Conservation (phyloP, 1,139 yeast genomes). For the Blastobotrys arbuscula region DNA sequence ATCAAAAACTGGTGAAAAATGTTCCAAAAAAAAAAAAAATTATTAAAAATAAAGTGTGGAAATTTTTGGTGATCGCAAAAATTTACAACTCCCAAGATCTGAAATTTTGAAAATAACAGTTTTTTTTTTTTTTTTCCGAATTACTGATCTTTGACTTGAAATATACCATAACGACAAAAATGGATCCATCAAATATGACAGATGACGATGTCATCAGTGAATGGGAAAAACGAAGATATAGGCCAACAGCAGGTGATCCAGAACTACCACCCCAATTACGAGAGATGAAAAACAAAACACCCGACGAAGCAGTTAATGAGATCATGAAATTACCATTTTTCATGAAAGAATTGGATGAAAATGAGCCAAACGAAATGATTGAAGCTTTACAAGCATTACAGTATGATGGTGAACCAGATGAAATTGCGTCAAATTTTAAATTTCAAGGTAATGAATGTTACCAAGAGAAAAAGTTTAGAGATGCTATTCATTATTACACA, state of each 20-base stretch:
- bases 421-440: conserved; percentile 82
- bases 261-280: conserved; percentile 77
- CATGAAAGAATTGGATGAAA: conserved; percentile 83
- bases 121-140: neutral
- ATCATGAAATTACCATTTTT: conserved; percentile 85
- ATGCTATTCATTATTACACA: conserved; percentile 73
- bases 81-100: neutral
- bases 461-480: conserved; percentile 60
- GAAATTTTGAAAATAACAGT: neutral
- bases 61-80: neutral
- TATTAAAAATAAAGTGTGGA: neutral
- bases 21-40: conserved; percentile 1
- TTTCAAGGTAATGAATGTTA: conserved; percentile 89
- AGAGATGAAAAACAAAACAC: conserved; percentile 38
- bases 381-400: conserved; percentile 91
- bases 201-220: conserved; percentile 7
- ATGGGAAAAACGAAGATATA: conserved; percentile 10
- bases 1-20: no score
- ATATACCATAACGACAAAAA: neutral
- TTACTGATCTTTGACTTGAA: no score
- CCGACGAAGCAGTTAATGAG: conserved; percentile 74
- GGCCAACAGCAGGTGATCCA: conserved; percentile 44
- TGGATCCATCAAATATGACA: neutral
- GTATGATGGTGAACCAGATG: conserved; percentile 93
- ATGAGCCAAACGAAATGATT: conserved; percentile 71